Evolutionary conservation across 768 basidiomycete species (phyloP).

Genomic region (Serendipita vermifera): DNA sequence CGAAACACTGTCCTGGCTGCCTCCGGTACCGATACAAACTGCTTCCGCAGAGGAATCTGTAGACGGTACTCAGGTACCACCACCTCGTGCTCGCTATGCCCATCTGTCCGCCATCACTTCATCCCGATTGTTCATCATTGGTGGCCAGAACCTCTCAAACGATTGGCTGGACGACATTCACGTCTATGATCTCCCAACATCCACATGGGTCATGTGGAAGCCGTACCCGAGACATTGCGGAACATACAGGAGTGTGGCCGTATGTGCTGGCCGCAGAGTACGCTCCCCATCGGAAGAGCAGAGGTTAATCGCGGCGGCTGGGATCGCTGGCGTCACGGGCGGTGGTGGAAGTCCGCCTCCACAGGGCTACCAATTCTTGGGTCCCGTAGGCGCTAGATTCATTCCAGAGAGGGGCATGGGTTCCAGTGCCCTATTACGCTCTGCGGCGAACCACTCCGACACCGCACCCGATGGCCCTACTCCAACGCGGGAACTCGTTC

Average conservation of each 20-base stretch:
- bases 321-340: conserved; percentile 21
- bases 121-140: conserved; percentile 78
- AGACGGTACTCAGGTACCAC: conserved; percentile 22
- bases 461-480: conserved; percentile 15
- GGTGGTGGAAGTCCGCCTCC: not conserved
- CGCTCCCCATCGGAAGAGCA: conserved; percentile 54
- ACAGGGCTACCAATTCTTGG: conserved; percentile 29
- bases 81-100: conserved; percentile 85
- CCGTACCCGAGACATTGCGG: conserved; percentile 89
- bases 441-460: conserved; percentile 45
- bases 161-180: conserved; percentile 90
- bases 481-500: conserved; percentile 29
- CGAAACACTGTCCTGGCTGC: conserved; percentile 55
- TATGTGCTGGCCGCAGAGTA: conserved; percentile 55
- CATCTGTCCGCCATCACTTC: conserved; percentile 82
- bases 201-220: conserved; percentile 66
- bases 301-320: conserved; percentile 19
- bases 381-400: conserved; percentile 48
- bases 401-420: conserved; percentile 31
- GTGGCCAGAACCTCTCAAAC: conserved; percentile 88
- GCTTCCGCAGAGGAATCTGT: conserved; percentile 26
- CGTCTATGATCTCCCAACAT: conserved; percentile 64
- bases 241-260: conserved; percentile 87
- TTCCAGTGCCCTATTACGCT: conserved; percentile 20
- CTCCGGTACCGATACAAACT: conserved; percentile 19